Conservation (phyloP, 2,329 filamentous ascomycete species). For the Stagonosporopsis rhizophila region DNA sequence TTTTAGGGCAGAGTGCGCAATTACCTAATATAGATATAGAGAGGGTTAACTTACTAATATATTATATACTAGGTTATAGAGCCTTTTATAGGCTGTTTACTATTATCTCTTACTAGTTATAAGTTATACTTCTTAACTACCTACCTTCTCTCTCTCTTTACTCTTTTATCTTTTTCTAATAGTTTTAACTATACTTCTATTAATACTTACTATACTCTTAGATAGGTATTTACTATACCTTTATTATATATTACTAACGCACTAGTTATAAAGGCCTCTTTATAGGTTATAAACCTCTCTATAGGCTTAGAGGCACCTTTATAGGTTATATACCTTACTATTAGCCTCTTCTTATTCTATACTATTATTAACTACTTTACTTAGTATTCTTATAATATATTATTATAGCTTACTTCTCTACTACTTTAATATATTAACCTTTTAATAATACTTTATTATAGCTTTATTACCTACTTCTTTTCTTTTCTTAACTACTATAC, state of each 20-base stretch:
- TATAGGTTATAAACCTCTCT: neutral
- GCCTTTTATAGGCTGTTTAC: neutral
- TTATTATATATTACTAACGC: neutral
- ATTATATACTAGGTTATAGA: too few relatives aligned
- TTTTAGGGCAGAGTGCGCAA: too few relatives aligned
- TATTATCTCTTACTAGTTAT: neutral
- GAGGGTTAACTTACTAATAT: too few relatives aligned
- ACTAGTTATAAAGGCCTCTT: neutral
- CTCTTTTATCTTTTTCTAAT: neutral
- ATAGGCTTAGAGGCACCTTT: neutral
- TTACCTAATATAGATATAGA: too few relatives aligned
- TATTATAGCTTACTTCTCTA: neutral
- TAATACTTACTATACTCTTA: neutral
- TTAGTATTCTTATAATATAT: neutral
- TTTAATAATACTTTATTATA: neutral
- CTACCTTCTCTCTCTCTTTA: neutral
- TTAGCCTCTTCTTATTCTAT: constrained; percentile 7
- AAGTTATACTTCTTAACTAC: neutral
- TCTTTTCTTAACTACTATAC: too few relatives aligned
- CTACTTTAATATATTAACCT: neutral
- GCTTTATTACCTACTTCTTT: too few relatives aligned
- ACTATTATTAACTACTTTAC: constrained; percentile 1
- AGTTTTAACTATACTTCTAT: neutral
- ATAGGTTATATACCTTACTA: neutral
- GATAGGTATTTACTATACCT: neutral